A percentile compares a stretch with the other conserved stretches of the same genome.
Conservation (phyloP, 345 rosid species). For the Moricandia moricandioides region DNA sequence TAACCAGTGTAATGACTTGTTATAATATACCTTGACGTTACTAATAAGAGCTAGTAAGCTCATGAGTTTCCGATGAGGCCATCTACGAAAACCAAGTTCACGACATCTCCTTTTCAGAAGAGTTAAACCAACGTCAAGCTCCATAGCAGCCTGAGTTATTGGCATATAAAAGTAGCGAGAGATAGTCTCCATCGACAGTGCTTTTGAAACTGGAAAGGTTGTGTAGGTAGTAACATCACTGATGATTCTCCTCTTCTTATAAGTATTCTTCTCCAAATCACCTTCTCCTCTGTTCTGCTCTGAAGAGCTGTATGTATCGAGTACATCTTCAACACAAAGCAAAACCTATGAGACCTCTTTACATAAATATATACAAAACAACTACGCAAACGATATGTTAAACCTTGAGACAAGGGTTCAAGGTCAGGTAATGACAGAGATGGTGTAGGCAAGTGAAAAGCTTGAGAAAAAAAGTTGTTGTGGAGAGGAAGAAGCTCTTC, state of each 20-base stretch:
- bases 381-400: neutral
- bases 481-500: slow-evolving; percentile 29
- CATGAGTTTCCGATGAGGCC: slow-evolving; percentile 79
- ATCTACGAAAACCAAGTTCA: slow-evolving; percentile 54
- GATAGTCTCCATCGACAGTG: slow-evolving; percentile 40
- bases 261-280: neutral
- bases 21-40: slow-evolving; percentile 48
- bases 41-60: slow-evolving; percentile 56
- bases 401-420: slow-evolving; percentile 42
- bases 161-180: slow-evolving; percentile 67
- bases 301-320: slow-evolving; percentile 25
- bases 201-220: slow-evolving; percentile 15
- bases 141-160: slow-evolving; percentile 61
- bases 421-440: slow-evolving; percentile 35
- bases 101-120: slow-evolving; percentile 69
- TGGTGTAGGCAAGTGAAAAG: slow-evolving; percentile 34
- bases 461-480: slow-evolving; percentile 23
- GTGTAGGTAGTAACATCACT: slow-evolving; percentile 11
- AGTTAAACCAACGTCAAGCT: slow-evolving; percentile 66
- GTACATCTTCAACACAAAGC: slow-evolving; percentile 24
- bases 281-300: slow-evolving; percentile 33
- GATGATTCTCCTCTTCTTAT: slow-evolving; percentile 30
- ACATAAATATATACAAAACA: neutral
- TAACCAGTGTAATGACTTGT: neutral
- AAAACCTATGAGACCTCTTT: slow-evolving; percentile 13